Conservation (phyloP, 2,329 filamentous ascomycete genomes). For the Dactylonectria estremocensis region DNA sequence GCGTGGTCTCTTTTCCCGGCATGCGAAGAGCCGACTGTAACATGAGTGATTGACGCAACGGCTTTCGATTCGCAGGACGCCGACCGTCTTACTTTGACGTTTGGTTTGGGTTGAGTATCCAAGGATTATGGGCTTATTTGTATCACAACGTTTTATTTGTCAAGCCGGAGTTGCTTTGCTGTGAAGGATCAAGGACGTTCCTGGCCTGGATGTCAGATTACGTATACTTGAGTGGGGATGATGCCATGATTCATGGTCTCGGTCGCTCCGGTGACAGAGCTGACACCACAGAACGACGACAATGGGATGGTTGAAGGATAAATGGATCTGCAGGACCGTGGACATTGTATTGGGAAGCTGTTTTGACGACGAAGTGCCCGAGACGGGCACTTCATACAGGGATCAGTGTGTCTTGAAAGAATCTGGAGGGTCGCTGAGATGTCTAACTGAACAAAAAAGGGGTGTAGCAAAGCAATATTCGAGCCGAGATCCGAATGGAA, state of each 20-base stretch:
- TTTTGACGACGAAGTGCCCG: neutral
- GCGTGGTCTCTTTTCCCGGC: neutral
- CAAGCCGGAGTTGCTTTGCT: slow-evolving; percentile 1
- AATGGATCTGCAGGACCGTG: neutral
- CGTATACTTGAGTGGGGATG: slow-evolving; percentile 5
- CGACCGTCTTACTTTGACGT: slow-evolving; percentile 1
- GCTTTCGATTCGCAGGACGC: neutral
- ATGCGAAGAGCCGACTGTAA: neutral
- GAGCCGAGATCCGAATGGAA: slow-evolving; percentile 26
- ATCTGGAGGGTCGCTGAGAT: slow-evolving; percentile 10
- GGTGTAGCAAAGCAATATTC: neutral
- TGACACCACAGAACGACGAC: neutral
- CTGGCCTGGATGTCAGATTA: neutral
- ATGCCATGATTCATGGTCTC: slow-evolving; percentile 5
- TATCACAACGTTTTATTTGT: slow-evolving; percentile 19
- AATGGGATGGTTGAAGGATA: slow-evolving; percentile 17
- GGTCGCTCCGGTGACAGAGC: neutral
- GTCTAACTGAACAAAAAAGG: slow-evolving; percentile 2
- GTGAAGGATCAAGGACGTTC: neutral
- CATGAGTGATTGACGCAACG: slow-evolving; percentile 4
- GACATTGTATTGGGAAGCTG: neutral
- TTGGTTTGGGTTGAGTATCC: slow-evolving; percentile 7
- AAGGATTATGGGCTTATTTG: neutral
- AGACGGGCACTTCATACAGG: neutral
- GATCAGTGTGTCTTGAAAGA: neutral